These are phyloP conservation scores for Salix koriyanagi DNA, from an alignment of 345 rosid genomes.

Conservation along the genomic window DNA sequence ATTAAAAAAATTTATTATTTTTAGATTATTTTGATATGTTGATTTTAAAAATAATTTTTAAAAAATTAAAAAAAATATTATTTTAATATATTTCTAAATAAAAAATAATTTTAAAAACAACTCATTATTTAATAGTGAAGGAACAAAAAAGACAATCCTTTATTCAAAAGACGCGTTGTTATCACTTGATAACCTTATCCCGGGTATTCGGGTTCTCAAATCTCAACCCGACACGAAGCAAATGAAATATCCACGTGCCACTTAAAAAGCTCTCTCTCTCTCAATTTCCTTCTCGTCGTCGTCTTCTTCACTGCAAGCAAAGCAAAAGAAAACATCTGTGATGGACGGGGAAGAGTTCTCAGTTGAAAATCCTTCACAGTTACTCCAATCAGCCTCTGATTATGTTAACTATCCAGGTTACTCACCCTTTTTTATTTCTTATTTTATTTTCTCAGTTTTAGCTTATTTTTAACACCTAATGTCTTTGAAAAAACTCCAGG, in stretches of 20 bases:
- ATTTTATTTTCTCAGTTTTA: not conserved
- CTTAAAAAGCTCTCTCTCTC: not conserved
- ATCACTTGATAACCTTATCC: no score
- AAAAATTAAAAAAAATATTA: no score
- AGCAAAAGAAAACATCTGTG: not conserved
- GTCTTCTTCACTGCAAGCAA: not conserved
- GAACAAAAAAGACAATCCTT: no score
- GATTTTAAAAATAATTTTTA: no score
- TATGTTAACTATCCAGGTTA: conserved; percentile 69
- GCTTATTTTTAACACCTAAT: not conserved
- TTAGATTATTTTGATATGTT: no score
- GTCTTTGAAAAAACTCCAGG: conserved; percentile 28
- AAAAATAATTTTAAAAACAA: no score
- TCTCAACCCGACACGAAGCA: not conserved
- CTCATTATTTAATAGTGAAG: no score
- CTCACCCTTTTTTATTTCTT: not conserved
- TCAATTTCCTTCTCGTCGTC: not conserved
- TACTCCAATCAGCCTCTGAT: conserved; percentile 69
- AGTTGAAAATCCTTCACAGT: conserved; percentile 51
- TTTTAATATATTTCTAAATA: no score
- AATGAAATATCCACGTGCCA: not conserved
- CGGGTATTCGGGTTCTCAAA: not conserved
- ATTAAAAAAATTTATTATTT: no score
- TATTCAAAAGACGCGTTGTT: no score
- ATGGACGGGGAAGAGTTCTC: conserved; percentile 38